Conservation (phyloP, 805 yeast species). For the Ogataea naganishii region DNA sequence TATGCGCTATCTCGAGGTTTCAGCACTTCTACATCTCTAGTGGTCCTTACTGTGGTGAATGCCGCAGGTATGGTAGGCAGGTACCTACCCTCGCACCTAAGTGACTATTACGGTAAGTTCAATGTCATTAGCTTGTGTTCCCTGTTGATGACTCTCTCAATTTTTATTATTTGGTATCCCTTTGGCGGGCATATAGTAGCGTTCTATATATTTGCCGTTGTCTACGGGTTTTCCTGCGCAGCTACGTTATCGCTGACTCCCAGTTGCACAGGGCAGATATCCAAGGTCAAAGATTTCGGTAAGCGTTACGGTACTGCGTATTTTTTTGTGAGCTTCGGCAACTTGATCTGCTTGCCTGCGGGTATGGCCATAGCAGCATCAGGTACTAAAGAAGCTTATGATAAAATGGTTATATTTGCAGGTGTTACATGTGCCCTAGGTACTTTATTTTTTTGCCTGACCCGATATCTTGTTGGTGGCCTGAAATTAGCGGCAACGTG, state of each 20-base stretch:
- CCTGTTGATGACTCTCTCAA: constrained; percentile 31
- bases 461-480: constrained; percentile 1
- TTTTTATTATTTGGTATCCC: constrained; percentile 53
- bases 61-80: constrained; percentile 42
- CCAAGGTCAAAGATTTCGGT: constrained; percentile 51
- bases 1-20: constrained; percentile 37
- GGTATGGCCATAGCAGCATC: constrained; percentile 31
- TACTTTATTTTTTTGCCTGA: background rate
- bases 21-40: constrained; percentile 29
- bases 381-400: too few relatives aligned
- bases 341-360: constrained; percentile 38
- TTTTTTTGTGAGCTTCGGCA: constrained; percentile 44
- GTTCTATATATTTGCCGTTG: constrained; percentile 41
- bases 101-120: constrained; percentile 44
- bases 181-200: constrained; percentile 36
- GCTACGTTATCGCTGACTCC: constrained; percentile 56
- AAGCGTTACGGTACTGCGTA: constrained; percentile 61
- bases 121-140: constrained; percentile 42
- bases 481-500: too few relatives aligned
- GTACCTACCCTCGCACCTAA: constrained; percentile 38
- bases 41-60: constrained; percentile 36
- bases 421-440: constrained; percentile 2
- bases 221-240: constrained; percentile 51
- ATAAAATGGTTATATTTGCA: too few relatives aligned
- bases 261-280: constrained; percentile 51